Evolutionary conservation across 441 rosid species (phyloP).

Genomic region (Breynia disticha): DNA sequence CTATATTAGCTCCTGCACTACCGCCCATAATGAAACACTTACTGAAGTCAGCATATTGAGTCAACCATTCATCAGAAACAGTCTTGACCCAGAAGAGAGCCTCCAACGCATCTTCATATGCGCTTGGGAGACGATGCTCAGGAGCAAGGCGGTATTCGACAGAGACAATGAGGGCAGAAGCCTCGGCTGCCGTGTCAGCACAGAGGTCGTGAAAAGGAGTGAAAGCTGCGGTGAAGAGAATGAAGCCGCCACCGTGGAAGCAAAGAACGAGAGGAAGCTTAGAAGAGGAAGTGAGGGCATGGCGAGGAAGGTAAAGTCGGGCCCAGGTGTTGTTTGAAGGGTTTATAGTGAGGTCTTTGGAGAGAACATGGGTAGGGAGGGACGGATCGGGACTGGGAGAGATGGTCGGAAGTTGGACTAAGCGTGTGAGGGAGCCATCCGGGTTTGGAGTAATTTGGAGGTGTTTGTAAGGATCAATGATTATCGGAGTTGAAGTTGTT

Average conservation of each 20-base stretch:
- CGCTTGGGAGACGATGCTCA: constrained; percentile 55
- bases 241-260: constrained; percentile 52
- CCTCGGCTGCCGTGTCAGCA: constrained; percentile 16
- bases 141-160: constrained; percentile 42
- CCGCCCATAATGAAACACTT: constrained; percentile 38
- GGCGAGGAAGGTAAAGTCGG: constrained; percentile 33
- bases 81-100: constrained; percentile 27
- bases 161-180: constrained; percentile 28
- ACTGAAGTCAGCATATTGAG: constrained; percentile 21
- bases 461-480: constrained; percentile 30
- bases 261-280: constrained; percentile 40
- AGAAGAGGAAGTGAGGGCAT: constrained; percentile 2
- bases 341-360: constrained; percentile 34
- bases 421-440: constrained; percentile 45
- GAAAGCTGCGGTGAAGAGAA: constrained; percentile 19
- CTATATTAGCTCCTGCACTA: constrained; percentile 46
- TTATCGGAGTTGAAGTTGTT: background rate
- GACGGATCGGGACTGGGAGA: constrained; percentile 24
- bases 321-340: constrained; percentile 25
- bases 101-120: constrained; percentile 41
- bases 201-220: constrained; percentile 16
- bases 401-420: background rate
- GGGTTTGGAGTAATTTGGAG: constrained; percentile 27
- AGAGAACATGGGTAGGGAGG: constrained; percentile 13
- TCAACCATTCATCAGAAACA: constrained; percentile 30